phyloP scores from a whole-genome alignment of 495 filamentous ascomycete genomes.

The Hypomontagnella submonticulosa region DNA sequence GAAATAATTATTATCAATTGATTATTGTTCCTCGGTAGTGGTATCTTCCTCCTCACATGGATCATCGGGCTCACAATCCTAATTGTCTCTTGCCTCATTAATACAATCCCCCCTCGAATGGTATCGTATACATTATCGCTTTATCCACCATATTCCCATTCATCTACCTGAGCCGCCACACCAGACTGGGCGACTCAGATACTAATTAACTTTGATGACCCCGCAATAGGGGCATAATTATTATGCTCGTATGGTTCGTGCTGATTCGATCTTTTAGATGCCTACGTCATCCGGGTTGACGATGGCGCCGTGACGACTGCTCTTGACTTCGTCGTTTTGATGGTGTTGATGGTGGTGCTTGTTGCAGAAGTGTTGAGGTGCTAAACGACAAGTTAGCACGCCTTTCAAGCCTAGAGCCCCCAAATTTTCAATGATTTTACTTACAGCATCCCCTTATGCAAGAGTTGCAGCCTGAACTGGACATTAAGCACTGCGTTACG shows the following conservation, averaged over 20 bases:
- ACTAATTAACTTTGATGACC: slow-evolving; percentile 6
- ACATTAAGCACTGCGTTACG: slow-evolving; percentile 13
- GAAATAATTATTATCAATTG: no score
- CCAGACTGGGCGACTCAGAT: neutral
- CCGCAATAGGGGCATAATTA: slow-evolving; percentile 1
- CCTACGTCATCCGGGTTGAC: neutral
- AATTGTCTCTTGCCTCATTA: neutral
- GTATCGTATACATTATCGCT: slow-evolving; percentile 16
- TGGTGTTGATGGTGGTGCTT: neutral
- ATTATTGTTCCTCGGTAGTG: neutral
- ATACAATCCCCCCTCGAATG: slow-evolving; percentile 7
- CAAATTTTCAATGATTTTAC: neutral
- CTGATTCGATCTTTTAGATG: neutral
- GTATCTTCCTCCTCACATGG: slow-evolving; percentile 4
- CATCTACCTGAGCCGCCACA: neutral
- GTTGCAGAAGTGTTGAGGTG: slow-evolving; percentile 11
- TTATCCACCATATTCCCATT: neutral
- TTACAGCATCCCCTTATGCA: slow-evolving; percentile 37
- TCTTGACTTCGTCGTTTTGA: neutral
- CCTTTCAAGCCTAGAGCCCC: neutral
- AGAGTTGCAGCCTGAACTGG: slow-evolving; percentile 2
- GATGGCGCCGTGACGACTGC: neutral
- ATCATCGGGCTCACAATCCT: neutral
- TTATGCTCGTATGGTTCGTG: neutral
- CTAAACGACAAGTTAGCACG: slow-evolving; percentile 19